phyloP scores from a whole-genome alignment of 2,329 filamentous ascomycete genomes.

The Ceratocystis variospora region DNA sequence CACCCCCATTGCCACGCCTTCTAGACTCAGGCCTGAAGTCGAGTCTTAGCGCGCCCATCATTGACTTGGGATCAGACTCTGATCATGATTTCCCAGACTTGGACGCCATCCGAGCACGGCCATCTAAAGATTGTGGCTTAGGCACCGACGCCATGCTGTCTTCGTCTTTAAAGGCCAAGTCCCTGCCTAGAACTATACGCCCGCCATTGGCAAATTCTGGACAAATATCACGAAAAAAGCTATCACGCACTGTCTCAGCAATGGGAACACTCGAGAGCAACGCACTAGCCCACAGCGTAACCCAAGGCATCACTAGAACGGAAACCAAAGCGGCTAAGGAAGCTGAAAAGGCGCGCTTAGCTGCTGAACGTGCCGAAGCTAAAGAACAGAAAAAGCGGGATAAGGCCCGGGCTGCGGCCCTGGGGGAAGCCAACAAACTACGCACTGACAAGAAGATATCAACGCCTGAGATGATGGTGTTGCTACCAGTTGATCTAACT shows the following conservation, averaged over 20 bases:
- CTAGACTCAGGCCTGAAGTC: background rate
- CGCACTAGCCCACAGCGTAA: background rate
- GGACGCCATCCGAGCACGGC: background rate
- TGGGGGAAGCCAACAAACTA: conserved; percentile 60
- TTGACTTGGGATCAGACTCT: background rate
- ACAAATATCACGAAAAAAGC: background rate
- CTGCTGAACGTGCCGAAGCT: background rate
- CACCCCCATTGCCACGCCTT: background rate
- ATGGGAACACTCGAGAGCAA: background rate
- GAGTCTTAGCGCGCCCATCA: conserved; percentile 1
- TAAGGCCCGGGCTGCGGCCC: conserved; percentile 48
- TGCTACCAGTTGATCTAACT: conserved; percentile 46
- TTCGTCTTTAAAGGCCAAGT: background rate
- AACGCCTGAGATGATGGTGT: conserved; percentile 63
- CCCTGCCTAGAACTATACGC: background rate
- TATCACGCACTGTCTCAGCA: background rate
- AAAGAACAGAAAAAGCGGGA: conserved; percentile 8
- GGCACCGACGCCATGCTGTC: background rate
- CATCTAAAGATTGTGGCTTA: background rate
- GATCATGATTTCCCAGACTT: conserved; percentile 1
- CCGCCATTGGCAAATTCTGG: background rate
- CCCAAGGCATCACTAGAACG: background rate
- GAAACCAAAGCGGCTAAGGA: conserved; percentile 33
- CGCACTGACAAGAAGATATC: conserved; percentile 61
- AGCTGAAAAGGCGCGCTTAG: conserved; percentile 38